These are phyloP conservation scores for Zea luxurians DNA, from an alignment of 176 grass and related monocot genomes.

Conservation along the genomic window DNA sequence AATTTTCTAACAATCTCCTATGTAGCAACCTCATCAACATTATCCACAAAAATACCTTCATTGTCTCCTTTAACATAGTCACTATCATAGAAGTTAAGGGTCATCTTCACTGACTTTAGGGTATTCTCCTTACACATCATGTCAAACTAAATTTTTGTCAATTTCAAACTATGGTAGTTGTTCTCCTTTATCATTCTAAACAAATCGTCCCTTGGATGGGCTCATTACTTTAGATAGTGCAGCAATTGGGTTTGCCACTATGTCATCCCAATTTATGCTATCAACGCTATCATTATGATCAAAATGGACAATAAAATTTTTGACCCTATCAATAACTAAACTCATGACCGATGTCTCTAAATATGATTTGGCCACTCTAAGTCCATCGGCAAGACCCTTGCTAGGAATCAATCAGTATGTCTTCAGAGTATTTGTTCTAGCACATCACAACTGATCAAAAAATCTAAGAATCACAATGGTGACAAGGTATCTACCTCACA, in stretches of 20 bases:
- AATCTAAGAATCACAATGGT: too few species aligned
- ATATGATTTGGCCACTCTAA: too few species aligned
- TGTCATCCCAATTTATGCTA: not conserved
- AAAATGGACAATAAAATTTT: not conserved
- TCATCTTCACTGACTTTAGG: not conserved
- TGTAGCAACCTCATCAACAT: not conserved
- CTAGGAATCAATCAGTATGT: not conserved
- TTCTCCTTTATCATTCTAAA: not conserved
- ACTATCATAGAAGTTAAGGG: not conserved
- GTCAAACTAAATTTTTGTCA: not conserved
- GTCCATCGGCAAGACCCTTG: not conserved
- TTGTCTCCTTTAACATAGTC: not conserved
- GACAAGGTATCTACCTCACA: too few species aligned
- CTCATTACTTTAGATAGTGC: not conserved
- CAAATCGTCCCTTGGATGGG: not conserved
- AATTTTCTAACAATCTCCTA: not conserved
- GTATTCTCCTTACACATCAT: not conserved
- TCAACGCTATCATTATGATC: not conserved
- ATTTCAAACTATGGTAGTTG: not conserved
- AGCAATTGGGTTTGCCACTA: not conserved
- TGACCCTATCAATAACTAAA: too few species aligned
- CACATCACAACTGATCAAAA: too few species aligned
- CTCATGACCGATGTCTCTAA: not conserved
- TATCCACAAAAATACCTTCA: not conserved
- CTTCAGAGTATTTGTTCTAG: too few species aligned